Base-by-base conservation (phyloP, 2,329 filamentous ascomycete genomes). In the Neofusicoccum parvum region DNA sequence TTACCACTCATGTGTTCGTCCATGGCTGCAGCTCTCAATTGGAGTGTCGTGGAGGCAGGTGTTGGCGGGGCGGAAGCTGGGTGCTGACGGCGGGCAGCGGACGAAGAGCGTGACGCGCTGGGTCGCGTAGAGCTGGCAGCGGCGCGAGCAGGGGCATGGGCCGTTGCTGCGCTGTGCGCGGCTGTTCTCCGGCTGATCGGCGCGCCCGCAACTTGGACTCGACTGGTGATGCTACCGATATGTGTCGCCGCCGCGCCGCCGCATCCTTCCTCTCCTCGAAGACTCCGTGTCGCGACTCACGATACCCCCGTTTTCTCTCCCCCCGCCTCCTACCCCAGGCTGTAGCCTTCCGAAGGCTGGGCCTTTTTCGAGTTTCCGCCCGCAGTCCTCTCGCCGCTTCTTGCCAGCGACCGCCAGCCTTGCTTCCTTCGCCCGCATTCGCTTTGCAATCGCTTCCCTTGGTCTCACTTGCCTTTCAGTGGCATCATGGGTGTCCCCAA, bases 401-500 rank as follows among this genome's bases (percentile, higher is more conserved):
- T 59, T 59, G 51, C 43, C 32, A 32, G 43, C 51, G 20, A 23
- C 63, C 4, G 17, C 23, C 53, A 50, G 63, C 63, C 45, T 51
- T 34, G 41, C 27, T 12, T 20, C 45, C 51, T 37, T 45, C 53
- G 23, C 41, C 45, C 32, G 36, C 64, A 15, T 39, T 39, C 41
- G 39, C 56, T 45, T 23, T 37, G 17, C 34, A 32, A n/a, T 34
- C 39, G 23, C 56, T 27, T 32, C 43, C 39, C 20, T 66, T 48
- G 39, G 54, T 46, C 43, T 48, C 27, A 56, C 27, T 49, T 56
- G 14, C 39, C 15, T 17, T 45, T 49, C 41, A 50, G n/a, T 41
- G 59, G 77, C 76, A 78, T 68, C 74, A 86, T 88, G 88, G 88
- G 89, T 87, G 89, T 92, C 70, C 91, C 91, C 76, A 97, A 97